Evolutionary conservation across 2,329 filamentous ascomycete genomes (phyloP).

Genomic region (Ciborinia camelliae): DNA sequence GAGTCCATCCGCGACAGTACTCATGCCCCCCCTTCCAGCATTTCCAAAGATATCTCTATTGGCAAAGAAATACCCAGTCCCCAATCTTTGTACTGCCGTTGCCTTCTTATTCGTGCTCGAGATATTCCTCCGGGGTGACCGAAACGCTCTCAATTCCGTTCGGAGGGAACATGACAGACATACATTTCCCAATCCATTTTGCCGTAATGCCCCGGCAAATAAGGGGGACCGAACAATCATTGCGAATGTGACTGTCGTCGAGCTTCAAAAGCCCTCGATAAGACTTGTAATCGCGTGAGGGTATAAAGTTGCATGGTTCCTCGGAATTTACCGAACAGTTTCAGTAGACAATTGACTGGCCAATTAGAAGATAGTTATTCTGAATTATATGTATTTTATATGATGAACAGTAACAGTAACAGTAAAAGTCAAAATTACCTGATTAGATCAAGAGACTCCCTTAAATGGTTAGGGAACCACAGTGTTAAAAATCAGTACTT

Average conservation of each 20-base stretch:
- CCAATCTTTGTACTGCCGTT: slow-evolving; percentile 26
- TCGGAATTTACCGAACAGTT: slow-evolving; percentile 15
- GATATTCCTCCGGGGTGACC: slow-evolving; percentile 28
- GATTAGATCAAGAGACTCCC: too few species aligned
- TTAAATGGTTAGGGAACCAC: neutral
- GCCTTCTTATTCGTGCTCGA: slow-evolving; percentile 25
- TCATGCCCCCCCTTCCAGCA: slow-evolving; percentile 27
- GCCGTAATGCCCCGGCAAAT: neutral
- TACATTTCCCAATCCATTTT: slow-evolving; percentile 12
- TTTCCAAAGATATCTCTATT: slow-evolving; percentile 29
- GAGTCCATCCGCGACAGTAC: slow-evolving; percentile 23
- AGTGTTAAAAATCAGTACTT: neutral
- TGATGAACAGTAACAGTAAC: neutral
- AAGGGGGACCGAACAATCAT: slow-evolving; percentile 20
- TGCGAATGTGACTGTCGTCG: slow-evolving; percentile 11
- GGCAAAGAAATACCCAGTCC: slow-evolving; percentile 34
- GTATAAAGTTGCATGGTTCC: slow-evolving; percentile 10
- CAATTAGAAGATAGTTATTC: slow-evolving; percentile 16
- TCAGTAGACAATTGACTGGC: neutral
- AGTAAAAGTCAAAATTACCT: too few species aligned
- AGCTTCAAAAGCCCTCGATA: slow-evolving; percentile 11
- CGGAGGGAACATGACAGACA: slow-evolving; percentile 17
- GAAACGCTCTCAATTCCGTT: slow-evolving; percentile 13
- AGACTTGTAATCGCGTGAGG: neutral
- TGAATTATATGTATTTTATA: neutral